A percentile compares a stretch with the other conserved stretches of the same genome.
Evolutionary conservation across 441 rosid genomes (phyloP).

Genomic region (Melastoma candidum): DNA sequence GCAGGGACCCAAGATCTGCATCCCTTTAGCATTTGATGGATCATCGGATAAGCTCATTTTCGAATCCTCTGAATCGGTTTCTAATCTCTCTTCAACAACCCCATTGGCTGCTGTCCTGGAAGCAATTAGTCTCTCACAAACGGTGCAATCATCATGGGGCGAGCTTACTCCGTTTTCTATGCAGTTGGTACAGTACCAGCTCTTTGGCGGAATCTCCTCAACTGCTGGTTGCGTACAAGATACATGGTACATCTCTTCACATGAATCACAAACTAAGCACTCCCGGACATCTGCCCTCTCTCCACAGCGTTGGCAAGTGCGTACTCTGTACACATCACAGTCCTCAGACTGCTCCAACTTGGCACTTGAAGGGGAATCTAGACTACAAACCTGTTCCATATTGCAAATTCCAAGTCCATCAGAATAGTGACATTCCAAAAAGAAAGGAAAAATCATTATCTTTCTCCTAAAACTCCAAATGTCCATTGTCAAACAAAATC

Average conservation of each 20-base stretch:
- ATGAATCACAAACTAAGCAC: constrained; percentile 76
- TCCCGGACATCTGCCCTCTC: constrained; percentile 50
- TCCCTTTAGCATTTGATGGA: constrained; percentile 11
- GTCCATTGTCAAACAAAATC: too few species aligned
- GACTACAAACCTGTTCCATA: constrained; percentile 25
- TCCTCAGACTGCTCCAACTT: constrained; percentile 36
- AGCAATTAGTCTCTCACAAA: constrained; percentile 59
- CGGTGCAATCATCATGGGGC: constrained; percentile 65
- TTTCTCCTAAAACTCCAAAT: too few species aligned
- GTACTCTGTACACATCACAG: constrained; percentile 22
- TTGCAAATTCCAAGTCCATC: background rate
- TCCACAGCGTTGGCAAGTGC: constrained; percentile 59
- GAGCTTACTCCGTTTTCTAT: constrained; percentile 45
- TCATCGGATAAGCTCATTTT: constrained; percentile 31
- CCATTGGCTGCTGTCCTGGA: constrained; percentile 23
- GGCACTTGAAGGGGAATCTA: constrained; percentile 31
- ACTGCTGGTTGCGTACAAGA: constrained; percentile 70
- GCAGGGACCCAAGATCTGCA: constrained; percentile 25
- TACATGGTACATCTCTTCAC: constrained; percentile 76
- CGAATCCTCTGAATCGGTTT: constrained; percentile 31
- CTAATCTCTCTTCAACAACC: constrained; percentile 18
- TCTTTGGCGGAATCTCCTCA: constrained; percentile 48
- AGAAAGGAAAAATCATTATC: background rate
- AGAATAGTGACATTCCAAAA: background rate
- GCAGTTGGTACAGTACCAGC: constrained; percentile 78